Evolutionary conservation across 179 eudicot genomes (phyloP).

Genomic region (Amaranthus tricolor): DNA sequence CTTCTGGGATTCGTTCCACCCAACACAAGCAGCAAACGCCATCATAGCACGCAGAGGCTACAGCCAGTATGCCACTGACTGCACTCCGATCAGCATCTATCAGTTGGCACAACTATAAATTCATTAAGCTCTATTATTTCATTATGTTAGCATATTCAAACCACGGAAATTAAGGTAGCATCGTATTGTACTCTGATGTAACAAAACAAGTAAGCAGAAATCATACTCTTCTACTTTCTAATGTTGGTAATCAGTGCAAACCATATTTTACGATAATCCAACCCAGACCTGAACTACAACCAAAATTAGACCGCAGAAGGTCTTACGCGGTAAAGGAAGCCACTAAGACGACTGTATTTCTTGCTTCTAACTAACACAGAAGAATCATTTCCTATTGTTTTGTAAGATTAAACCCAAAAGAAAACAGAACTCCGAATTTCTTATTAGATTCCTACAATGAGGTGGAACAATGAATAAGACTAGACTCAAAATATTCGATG

Average conservation of each 20-base stretch:
- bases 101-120: conserved; percentile 39
- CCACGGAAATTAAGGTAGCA: conserved; percentile 11
- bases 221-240: background rate
- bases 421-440: background rate
- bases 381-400: too few species aligned
- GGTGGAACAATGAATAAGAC: background rate
- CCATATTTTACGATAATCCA: too few species aligned
- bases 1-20: conserved; percentile 55
- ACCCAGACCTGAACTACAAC: too few species aligned
- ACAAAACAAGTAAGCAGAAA: conserved; percentile 11
- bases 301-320: too few species aligned
- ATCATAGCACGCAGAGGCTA: conserved; percentile 43
- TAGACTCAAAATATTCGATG: too few species aligned
- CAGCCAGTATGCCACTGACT: conserved; percentile 43
- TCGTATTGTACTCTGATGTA: conserved; percentile 16
- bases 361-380: background rate
- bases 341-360: background rate
- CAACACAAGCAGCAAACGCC: conserved; percentile 47
- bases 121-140: conserved; percentile 7
- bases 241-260: background rate
- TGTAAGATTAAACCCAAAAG: too few species aligned
- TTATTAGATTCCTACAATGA: background rate
- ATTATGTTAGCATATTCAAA: conserved; percentile 18
- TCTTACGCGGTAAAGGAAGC: background rate
- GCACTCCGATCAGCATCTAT: conserved; percentile 43